phyloP scores from a whole-genome alignment of 2,329 filamentous ascomycete species.

The Talaromyces sp. region DNA sequence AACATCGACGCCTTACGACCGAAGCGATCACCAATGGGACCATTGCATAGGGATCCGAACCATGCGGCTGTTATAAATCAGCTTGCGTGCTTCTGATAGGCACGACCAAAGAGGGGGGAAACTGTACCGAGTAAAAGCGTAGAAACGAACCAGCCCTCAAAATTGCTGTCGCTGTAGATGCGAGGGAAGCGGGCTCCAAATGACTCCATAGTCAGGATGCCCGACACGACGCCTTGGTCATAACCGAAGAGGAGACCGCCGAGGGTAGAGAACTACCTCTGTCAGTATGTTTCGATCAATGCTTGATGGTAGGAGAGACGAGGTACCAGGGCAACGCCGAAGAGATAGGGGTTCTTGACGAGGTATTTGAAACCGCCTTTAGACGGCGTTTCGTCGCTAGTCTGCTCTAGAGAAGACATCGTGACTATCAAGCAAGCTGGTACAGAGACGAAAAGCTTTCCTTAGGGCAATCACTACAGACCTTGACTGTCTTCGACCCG shows the following conservation, averaged over 20 bases:
- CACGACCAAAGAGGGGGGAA: conserved; percentile 6
- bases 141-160: conserved; percentile 54
- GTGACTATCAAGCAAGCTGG: not conserved
- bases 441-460: not conserved
- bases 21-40: conserved; percentile 50
- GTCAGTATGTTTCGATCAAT: not conserved
- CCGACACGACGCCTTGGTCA: conserved; percentile 50
- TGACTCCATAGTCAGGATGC: conserved; percentile 47
- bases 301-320: not conserved
- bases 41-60: conserved; percentile 48
- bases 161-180: conserved; percentile 43
- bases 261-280: conserved; percentile 37
- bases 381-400: conserved; percentile 16
- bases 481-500: not conserved
- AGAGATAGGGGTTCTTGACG: conserved; percentile 43
- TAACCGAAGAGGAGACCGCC: conserved; percentile 49
- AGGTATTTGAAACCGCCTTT: conserved; percentile 28
- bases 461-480: not conserved
- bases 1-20: conserved; percentile 52
- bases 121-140: conserved; percentile 44
- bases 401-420: conserved; percentile 23
- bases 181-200: conserved; percentile 42
- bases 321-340: conserved; percentile 44
- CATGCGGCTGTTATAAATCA: conserved; percentile 38
- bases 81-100: not conserved